phyloP scores from a whole-genome alignment of 768 basidiomycete genomes.

The Boletus vinaceobasis region DNA sequence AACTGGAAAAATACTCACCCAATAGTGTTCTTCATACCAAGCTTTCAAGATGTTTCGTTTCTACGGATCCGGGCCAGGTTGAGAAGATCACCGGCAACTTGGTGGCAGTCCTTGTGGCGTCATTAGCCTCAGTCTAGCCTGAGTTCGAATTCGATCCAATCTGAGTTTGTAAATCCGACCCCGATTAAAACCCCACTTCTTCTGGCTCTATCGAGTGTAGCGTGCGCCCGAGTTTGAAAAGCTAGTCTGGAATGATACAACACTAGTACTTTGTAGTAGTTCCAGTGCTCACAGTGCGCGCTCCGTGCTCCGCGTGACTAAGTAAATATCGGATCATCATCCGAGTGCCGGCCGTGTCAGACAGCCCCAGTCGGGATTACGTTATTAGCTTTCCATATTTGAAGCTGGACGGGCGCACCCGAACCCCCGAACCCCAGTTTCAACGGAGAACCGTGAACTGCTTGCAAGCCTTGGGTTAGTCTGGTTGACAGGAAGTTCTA shows the following conservation, averaged over 20 bases:
- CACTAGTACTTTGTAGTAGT: too few relatives aligned
- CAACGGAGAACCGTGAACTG: background rate
- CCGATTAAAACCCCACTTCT: too few relatives aligned
- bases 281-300: too few relatives aligned
- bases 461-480: background rate
- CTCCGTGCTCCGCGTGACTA: too few relatives aligned
- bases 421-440: background rate
- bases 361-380: background rate
- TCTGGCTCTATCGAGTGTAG: too few relatives aligned
- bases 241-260: background rate
- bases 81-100: background rate
- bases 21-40: background rate
- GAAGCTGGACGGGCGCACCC: too few relatives aligned
- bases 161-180: too few relatives aligned
- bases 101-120: too few relatives aligned
- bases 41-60: background rate
- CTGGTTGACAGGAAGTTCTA: background rate
- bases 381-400: background rate
- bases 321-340: too few relatives aligned
- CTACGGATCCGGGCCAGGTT: background rate
- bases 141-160: too few relatives aligned
- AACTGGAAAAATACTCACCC: background rate
- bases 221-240: background rate
- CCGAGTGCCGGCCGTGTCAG: too few relatives aligned
- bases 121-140: too few relatives aligned